Conservation (phyloP, 148 eudicot genomes). For the Mesembryanthemum crystallinum region DNA sequence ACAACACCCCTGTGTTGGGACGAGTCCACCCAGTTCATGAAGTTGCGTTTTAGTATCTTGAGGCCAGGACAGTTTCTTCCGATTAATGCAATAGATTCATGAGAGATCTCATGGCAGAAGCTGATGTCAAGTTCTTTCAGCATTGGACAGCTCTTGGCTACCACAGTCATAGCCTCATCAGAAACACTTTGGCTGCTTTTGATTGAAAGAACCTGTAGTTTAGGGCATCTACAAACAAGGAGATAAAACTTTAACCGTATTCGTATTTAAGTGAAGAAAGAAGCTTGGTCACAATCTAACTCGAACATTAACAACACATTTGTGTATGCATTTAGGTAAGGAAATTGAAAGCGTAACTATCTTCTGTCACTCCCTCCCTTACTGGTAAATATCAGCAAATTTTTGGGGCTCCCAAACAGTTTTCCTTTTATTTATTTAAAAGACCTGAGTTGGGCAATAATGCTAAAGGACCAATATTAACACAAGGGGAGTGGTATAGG, state of each 20-base stretch:
- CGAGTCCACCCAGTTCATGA: constrained; percentile 79
- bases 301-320: not conserved
- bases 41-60: constrained; percentile 56
- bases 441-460: not conserved
- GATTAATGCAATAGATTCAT: constrained; percentile 50
- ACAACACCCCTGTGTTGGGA: constrained; percentile 73
- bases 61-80: constrained; percentile 61
- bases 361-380: not conserved
- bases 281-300: not conserved
- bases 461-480: not conserved
- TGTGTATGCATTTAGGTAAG: not conserved
- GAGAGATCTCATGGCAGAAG: constrained; percentile 86
- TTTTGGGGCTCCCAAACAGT: not conserved
- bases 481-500: not conserved
- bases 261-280: not conserved
- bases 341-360: not conserved
- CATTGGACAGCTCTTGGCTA: constrained; percentile 60
- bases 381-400: not conserved
- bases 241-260: constrained; percentile 5
- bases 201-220: constrained; percentile 70
- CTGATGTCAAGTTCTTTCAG: constrained; percentile 75
- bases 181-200: constrained; percentile 76
- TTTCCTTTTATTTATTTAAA: not conserved
- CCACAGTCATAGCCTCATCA: constrained; percentile 43
- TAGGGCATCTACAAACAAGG: constrained; percentile 62